phyloP scores from a whole-genome alignment of 306 rosid genomes.

The Mucuna pruriens region DNA sequence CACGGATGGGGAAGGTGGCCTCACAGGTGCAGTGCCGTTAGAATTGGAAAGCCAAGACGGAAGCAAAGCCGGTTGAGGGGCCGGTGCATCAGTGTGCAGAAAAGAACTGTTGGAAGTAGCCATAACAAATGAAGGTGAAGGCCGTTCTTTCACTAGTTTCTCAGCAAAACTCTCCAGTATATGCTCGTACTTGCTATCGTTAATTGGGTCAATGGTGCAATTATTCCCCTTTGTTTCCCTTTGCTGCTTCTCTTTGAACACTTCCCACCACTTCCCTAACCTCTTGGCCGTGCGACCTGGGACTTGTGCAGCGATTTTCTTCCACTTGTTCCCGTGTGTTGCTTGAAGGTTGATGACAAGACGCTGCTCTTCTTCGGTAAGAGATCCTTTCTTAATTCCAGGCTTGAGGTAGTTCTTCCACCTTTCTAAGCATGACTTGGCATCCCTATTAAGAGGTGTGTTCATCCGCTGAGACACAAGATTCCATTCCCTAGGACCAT shows the following conservation, averaged over 20 bases:
- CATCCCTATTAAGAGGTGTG: constrained; percentile 72
- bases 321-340: constrained; percentile 88
- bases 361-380: constrained; percentile 80
- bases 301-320: constrained; percentile 84
- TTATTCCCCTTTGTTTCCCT: constrained; percentile 71
- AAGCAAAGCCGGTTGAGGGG: constrained; percentile 59
- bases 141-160: constrained; percentile 63
- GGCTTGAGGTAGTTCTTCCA: constrained; percentile 95
- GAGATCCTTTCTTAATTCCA: constrained; percentile 83
- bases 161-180: constrained; percentile 78
- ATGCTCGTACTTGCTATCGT: constrained; percentile 75
- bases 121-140: constrained; percentile 67
- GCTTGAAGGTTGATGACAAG: constrained; percentile 79
- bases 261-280: constrained; percentile 97
- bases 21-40: constrained; percentile 49
- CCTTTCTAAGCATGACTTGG: constrained; percentile 88
- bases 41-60: constrained; percentile 94
- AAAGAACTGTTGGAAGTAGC: constrained; percentile 75
- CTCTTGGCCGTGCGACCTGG: constrained; percentile 90
- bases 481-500: constrained; percentile 93
- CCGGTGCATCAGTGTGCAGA: constrained; percentile 64
- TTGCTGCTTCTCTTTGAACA: constrained; percentile 82
- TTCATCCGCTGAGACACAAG: constrained; percentile 91
- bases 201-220: constrained; percentile 54
- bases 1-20: constrained; percentile 87